Evolutionary conservation across 176 grass and related monocot species (phyloP), one percentile per base, ranked within the genome.

Genomic region (Juncus effusus): DNA sequence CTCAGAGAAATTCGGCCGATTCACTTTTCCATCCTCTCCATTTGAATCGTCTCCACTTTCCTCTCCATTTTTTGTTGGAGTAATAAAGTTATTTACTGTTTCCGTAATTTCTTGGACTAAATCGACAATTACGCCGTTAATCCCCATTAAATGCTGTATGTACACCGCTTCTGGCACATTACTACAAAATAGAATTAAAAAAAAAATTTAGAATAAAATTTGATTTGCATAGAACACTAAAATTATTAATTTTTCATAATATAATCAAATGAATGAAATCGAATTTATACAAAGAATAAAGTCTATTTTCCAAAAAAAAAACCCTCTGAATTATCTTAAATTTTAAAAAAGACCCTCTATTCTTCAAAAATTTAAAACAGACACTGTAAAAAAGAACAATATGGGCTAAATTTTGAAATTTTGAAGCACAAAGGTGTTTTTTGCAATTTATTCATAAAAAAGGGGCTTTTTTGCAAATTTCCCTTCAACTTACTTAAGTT

Each of bases 91-190:
- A 0, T 79, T 76, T 16, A 97, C 75, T 2, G 88, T 81, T 51
- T 82, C 75, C 3, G 88, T 89, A 56, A 97, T 92, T 74, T 89
- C 85, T 6, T 83, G 82, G 38, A 92, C 93, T 40, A 97, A 74
- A 67, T 92, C 93, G 2, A 91, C 88, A 38, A 97, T 97, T 19
- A 97, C 88, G 2, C 88, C 85, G 7, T 82, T 86, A 60, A 97
- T 73, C 2, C 93, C 93, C 88, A 97, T 84, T 16, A 97, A 64
- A 52, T 92, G 88, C 72, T 97, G 93, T 82, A 92, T 88, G 75
- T 92, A 90, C 58, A 92, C 93, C 0, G 85, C 85, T 73, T 92
- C 85, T 0, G 93, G 88, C 63, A 97, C 93, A 59, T 97, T 97
- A 13, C 93, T 97, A 85, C 61, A 60, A 14, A 55, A 16, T 58